phyloP scores from a whole-genome alignment of 2,329 filamentous ascomycete genomes.

The Exophiala viscosa region DNA sequence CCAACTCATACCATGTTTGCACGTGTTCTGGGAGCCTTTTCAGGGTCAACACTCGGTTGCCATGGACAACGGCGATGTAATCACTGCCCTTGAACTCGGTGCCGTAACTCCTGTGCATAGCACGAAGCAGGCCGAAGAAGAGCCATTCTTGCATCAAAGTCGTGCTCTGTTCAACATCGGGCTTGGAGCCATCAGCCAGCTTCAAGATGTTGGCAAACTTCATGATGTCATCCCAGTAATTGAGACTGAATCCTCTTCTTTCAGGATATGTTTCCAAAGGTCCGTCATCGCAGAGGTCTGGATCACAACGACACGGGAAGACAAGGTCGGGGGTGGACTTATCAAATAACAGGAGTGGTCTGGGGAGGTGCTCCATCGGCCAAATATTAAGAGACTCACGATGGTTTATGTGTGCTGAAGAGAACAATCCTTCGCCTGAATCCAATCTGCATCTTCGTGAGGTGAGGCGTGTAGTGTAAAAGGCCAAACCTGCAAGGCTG shows the following conservation, averaged over 20 bases:
- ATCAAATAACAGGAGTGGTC: too few relatives aligned
- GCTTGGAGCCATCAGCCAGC: neutral
- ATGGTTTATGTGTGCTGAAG: too few relatives aligned
- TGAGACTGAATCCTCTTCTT: slow-evolving; percentile 5
- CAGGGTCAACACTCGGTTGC: neutral
- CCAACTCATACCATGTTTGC: neutral
- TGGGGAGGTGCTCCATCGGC: too few relatives aligned
- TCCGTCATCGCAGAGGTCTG: neutral
- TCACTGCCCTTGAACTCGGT: neutral
- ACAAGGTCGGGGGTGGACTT: neutral
- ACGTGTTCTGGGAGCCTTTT: neutral
- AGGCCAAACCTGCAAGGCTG: too few relatives aligned
- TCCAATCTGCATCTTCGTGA: too few relatives aligned
- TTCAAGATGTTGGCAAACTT: slow-evolving; percentile 4
- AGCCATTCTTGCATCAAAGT: slow-evolving; percentile 11
- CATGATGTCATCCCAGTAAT: slow-evolving; percentile 3
- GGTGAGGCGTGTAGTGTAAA: too few relatives aligned
- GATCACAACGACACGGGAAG: slow-evolving; percentile 4
- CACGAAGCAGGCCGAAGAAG: slow-evolving; percentile 6
- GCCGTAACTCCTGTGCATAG: slow-evolving; percentile 3
- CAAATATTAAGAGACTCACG: too few relatives aligned
- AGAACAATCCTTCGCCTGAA: too few relatives aligned
- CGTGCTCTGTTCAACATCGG: slow-evolving; percentile 4
- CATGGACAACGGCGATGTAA: neutral
- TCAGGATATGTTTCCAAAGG: slow-evolving; percentile 2